Evolutionary conservation across 768 basidiomycete genomes (phyloP).

Genomic region (Leccinellum rugosiceps): DNA sequence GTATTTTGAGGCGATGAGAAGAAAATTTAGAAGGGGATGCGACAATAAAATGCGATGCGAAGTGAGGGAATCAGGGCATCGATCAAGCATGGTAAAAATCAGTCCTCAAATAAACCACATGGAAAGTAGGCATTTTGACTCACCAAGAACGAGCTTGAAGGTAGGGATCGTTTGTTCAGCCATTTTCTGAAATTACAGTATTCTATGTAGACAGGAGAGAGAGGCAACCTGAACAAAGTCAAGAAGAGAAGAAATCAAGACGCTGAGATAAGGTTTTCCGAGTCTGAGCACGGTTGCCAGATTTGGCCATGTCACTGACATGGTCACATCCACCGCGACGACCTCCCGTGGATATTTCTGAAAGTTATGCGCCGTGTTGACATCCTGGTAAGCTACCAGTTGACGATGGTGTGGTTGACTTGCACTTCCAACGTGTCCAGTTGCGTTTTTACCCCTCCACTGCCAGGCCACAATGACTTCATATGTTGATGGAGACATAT

Average conservation of each 20-base stretch:
- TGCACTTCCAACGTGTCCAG: background rate
- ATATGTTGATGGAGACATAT: background rate
- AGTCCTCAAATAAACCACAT: conserved; percentile 11
- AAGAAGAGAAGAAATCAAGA: conserved; percentile 32
- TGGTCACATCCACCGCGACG: background rate
- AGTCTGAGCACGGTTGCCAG: conserved; percentile 24
- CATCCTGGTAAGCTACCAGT: background rate
- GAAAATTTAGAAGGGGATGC: background rate
- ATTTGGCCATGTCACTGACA: conserved; percentile 17
- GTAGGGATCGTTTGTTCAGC: conserved; percentile 55
- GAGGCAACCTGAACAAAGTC: conserved; percentile 22
- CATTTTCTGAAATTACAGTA: conserved; percentile 37
- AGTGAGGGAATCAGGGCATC: conserved; percentile 37
- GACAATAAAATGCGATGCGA: conserved; percentile 11
- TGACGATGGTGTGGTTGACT: background rate
- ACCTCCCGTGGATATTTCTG: background rate
- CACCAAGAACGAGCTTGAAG: conserved; percentile 99
- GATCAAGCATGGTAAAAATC: conserved; percentile 45
- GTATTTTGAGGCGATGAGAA: background rate
- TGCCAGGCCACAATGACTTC: background rate
- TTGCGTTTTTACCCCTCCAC: background rate
- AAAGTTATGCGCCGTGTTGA: background rate
- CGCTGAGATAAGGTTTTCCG: conserved; percentile 37
- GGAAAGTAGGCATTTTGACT: conserved; percentile 28
- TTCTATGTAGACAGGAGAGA: conserved; percentile 21